A percentile compares a stretch with the other conserved stretches of the same genome.
These are phyloP conservation scores for Rhizopogon rudus DNA, from an alignment of 768 basidiomycete species.

Conservation along the genomic window DNA sequence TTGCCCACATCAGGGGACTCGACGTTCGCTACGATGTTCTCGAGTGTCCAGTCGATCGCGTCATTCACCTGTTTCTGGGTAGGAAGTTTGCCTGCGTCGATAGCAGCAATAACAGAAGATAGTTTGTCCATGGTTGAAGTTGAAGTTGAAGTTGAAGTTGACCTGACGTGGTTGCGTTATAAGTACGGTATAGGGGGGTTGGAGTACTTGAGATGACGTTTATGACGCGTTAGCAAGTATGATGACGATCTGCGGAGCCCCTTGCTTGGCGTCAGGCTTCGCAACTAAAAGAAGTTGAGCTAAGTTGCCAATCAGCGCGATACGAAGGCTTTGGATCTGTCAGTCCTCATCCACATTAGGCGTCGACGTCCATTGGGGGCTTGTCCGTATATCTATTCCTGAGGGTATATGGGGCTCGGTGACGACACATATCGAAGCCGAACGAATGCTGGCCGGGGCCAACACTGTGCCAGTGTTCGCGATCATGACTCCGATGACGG, in stretches of 20 bases:
- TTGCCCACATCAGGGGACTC: constrained; percentile 33
- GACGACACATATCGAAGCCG: too few relatives aligned
- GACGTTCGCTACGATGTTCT: constrained; percentile 41
- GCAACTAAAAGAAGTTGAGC: too few relatives aligned
- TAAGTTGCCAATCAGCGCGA: too few relatives aligned
- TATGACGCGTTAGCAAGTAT: neutral
- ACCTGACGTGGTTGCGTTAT: neutral
- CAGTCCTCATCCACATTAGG: too few relatives aligned
- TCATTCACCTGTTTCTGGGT: constrained; percentile 50
- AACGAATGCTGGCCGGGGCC: too few relatives aligned
- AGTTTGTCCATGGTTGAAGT: constrained; percentile 52
- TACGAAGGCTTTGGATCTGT: too few relatives aligned
- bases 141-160: neutral
- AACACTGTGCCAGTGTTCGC: too few relatives aligned
- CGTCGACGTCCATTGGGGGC: too few relatives aligned
- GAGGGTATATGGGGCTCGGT: too few relatives aligned
- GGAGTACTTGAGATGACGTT: neutral
- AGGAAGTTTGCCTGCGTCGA: constrained; percentile 70
- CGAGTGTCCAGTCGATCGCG: constrained; percentile 52
- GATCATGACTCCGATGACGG: too few relatives aligned
- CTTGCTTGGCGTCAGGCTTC: too few relatives aligned
- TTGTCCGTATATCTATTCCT: too few relatives aligned
- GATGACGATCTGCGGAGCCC: neutral
- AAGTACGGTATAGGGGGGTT: neutral
- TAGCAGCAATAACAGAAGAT: constrained; percentile 58